Percentiles rank a stretch among this genome's conserved stretches.
Conservation (phyloP, 257 asterid species). For the Nicotiana benthamiana region DNA sequence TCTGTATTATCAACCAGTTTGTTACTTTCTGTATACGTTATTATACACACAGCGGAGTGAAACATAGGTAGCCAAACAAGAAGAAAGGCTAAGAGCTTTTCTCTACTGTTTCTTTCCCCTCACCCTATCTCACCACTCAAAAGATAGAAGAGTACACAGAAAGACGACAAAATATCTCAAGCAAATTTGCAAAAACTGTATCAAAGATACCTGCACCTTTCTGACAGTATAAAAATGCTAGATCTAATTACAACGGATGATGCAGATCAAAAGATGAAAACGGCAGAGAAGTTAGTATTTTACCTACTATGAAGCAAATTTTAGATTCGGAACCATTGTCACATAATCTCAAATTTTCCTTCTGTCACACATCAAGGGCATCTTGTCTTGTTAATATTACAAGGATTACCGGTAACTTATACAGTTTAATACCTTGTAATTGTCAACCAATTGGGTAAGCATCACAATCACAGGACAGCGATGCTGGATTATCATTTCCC, state of each 20-base stretch:
- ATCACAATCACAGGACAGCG: constrained; percentile 75
- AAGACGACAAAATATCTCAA: not conserved
- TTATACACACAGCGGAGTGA: not conserved
- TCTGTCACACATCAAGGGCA: not conserved
- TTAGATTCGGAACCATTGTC: not conserved
- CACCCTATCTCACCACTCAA: not conserved
- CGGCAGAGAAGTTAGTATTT: not conserved
- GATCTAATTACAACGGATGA: not conserved
- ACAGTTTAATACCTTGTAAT: constrained; percentile 43
- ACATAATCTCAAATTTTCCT: not conserved
- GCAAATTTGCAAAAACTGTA: not conserved
- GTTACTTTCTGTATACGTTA: not conserved
- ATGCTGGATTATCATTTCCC: constrained; percentile 86
- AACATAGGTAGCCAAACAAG: not conserved
- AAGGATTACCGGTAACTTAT: not conserved
- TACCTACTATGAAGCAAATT: not conserved
- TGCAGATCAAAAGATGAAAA: not conserved
- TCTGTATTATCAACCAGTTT: not conserved
- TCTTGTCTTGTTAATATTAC: not conserved
- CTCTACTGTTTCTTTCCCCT: not conserved
- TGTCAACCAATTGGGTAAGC: constrained; percentile 82
- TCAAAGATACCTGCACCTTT: not conserved
- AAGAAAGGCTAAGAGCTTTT: not conserved
- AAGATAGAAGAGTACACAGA: not conserved
- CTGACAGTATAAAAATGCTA: not conserved